phyloP scores from a whole-genome alignment of 305 asterid species.

The Rubia peregrina region DNA sequence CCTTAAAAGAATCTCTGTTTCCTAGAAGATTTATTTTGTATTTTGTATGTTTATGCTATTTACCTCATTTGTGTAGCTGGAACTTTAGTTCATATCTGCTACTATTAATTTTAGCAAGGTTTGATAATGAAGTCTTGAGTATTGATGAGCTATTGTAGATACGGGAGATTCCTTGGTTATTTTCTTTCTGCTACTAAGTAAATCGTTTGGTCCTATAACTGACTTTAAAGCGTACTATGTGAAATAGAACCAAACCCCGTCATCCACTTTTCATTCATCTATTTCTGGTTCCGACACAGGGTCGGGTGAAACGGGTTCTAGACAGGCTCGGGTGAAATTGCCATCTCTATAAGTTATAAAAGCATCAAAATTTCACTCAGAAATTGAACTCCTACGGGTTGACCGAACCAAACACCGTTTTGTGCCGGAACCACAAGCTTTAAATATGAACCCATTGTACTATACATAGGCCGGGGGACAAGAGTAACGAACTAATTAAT shows the following conservation, averaged over 20 bases:
- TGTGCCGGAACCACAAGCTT: neutral
- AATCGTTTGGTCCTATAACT: too few relatives aligned
- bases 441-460: neutral
- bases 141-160: neutral
- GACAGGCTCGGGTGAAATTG: neutral
- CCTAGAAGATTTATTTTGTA: neutral
- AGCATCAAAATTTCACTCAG: too few relatives aligned
- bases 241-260: too few relatives aligned
- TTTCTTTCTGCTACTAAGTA: neutral
- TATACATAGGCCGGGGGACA: neutral
- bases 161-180: neutral
- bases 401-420: neutral
- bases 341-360: too few relatives aligned
- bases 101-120: neutral
- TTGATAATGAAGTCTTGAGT: neutral
- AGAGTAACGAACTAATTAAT: neutral
- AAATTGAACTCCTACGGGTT: too few relatives aligned
- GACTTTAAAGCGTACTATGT: too few relatives aligned
- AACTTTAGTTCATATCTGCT: neutral
- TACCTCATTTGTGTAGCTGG: neutral
- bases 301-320: too few relatives aligned
- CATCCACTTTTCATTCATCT: too few relatives aligned
- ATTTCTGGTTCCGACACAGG: too few relatives aligned
- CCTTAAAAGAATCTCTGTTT: neutral
- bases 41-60: neutral